These are phyloP conservation scores for Dissoconium aciculare DNA, from an alignment of 2,329 filamentous ascomycete genomes.

Conservation along the genomic window DNA sequence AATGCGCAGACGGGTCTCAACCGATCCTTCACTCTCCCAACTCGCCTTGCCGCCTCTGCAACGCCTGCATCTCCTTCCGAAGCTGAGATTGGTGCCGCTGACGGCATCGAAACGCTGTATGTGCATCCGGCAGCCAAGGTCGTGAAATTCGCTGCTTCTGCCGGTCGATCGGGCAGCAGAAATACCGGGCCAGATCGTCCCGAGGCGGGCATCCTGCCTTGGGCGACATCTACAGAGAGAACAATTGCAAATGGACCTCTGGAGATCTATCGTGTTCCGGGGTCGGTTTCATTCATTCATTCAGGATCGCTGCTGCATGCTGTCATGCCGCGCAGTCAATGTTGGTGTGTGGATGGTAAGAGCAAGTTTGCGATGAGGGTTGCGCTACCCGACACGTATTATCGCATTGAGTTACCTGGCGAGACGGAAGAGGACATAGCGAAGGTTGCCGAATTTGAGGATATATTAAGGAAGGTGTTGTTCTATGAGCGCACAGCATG, in stretches of 20 bases:
- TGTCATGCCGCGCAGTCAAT: constrained; percentile 79
- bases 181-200: constrained; percentile 8
- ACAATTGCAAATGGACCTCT: constrained; percentile 69
- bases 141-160: constrained; percentile 41
- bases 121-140: constrained; percentile 60
- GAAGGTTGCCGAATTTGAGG: constrained; percentile 52
- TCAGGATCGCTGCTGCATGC: constrained; percentile 72
- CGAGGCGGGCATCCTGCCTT: constrained; percentile 46
- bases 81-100: constrained; percentile 24
- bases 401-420: constrained; percentile 72
- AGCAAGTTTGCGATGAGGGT: constrained; percentile 80
- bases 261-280: constrained; percentile 71
- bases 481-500: constrained; percentile 80
- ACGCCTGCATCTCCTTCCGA: constrained; percentile 19
- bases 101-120: constrained; percentile 54
- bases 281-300: constrained; percentile 75
- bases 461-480: constrained; percentile 55
- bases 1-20: constrained; percentile 16
- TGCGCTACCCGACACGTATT: constrained; percentile 60
- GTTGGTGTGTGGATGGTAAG: constrained; percentile 78
- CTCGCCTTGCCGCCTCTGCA: constrained; percentile 17
- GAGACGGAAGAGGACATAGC: constrained; percentile 47
- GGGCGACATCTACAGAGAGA: constrained; percentile 61
- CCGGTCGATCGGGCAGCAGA: constrained; percentile 16
- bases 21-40: constrained; percentile 36